A percentile compares a stretch with the other conserved stretches of the same genome.
phyloP scores from a whole-genome alignment of 2,329 filamentous ascomycete species.

The Aurifilum marmelostoma region DNA sequence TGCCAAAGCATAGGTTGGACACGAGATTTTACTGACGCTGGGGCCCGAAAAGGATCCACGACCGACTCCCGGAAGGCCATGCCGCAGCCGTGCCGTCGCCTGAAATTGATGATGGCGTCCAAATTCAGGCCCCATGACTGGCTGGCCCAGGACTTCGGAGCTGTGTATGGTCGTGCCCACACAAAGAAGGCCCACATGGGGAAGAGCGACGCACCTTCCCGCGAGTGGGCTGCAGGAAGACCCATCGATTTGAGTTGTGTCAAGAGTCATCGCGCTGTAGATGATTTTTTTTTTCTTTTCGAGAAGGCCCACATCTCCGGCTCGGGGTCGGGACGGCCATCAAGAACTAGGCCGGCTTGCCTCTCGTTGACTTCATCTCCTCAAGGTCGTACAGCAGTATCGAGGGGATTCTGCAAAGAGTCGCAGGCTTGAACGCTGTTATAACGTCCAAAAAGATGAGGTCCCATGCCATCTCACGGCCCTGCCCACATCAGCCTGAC shows the following conservation, averaged over 20 bases:
- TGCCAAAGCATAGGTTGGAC: neutral
- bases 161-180: neutral
- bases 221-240: conserved; percentile 15
- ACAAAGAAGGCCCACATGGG: neutral
- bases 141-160: neutral
- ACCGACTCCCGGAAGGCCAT: conserved; percentile 19
- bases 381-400: neutral
- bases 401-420: neutral
- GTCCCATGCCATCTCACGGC: neutral
- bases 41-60: conserved; percentile 4
- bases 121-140: conserved; percentile 6
- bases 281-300: neutral
- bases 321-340: neutral
- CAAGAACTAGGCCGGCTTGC: neutral
- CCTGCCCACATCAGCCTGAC: neutral
- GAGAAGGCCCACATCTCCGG: conserved; percentile 10
- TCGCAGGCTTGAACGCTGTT: neutral
- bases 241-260: conserved; percentile 15
- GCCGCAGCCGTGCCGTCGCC: conserved; percentile 1
- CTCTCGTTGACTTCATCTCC: neutral
- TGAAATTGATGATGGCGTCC: neutral
- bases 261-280: conserved; percentile 1
- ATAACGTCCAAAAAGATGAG: neutral
- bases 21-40: neutral
- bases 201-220: conserved; percentile 3